phyloP scores from a whole-genome alignment of 2,329 filamentous ascomycete species.

The Nakataea oryzae region DNA sequence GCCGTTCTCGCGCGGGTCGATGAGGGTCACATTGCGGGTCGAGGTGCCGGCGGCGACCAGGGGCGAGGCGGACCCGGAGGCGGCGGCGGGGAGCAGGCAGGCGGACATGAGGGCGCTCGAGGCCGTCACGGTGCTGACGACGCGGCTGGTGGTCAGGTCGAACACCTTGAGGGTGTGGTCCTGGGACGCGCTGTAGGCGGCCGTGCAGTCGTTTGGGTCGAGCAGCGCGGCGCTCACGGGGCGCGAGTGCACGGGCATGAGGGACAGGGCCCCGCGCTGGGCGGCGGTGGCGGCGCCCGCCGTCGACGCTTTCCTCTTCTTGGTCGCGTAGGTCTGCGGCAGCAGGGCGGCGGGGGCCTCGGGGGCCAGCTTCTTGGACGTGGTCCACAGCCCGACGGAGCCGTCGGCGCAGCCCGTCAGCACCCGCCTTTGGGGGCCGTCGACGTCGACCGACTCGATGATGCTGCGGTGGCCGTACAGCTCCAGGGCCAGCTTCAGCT shows the following conservation, averaged over 20 bases:
- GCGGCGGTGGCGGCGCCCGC: conserved; percentile 33
- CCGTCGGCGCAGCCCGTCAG: conserved; percentile 81
- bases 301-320: conserved; percentile 61
- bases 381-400: conserved; percentile 79
- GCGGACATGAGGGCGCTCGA: conserved; percentile 76
- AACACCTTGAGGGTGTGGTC: conserved; percentile 88
- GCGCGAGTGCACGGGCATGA: conserved; percentile 62
- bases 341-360: conserved; percentile 60
- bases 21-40: conserved; percentile 79
- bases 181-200: conserved; percentile 81
- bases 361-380: conserved; percentile 65
- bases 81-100: conserved; percentile 58
- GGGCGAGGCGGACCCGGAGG: conserved; percentile 13
- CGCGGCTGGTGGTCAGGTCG: conserved; percentile 70
- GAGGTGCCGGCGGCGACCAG: conserved; percentile 66
- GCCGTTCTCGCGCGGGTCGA: conserved; percentile 62
- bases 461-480: conserved; percentile 33
- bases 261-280: conserved; percentile 68
- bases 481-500: conserved; percentile 10
- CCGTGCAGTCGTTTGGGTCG: conserved; percentile 67
- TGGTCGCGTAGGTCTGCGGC: conserved; percentile 56
- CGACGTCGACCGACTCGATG: conserved; percentile 60
- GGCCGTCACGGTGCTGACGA: conserved; percentile 76
- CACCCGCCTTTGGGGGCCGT: conserved; percentile 63
- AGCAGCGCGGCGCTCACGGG: conserved; percentile 75